Evolutionary conservation across 768 basidiomycete species (phyloP), one percentile per base, ranked within the genome.

Genomic region (Leccinum sublutescens): DNA sequence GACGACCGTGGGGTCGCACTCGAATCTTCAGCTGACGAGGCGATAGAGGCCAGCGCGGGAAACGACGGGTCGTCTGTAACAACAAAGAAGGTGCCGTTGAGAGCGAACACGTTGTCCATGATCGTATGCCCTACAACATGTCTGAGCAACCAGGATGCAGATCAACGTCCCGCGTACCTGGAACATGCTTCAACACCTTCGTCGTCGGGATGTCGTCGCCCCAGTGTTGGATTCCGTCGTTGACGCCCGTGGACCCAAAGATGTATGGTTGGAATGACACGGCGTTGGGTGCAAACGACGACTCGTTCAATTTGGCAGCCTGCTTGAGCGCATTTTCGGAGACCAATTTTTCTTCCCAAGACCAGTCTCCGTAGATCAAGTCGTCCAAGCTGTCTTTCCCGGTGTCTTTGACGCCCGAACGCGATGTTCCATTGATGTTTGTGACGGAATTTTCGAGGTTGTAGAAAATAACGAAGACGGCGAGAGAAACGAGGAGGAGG

Each of bases 71-170:
- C 78, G 68, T 93, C 86, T 4, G 87, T 83, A 36, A 95, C 86
- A 59, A 95, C 71, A 71, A 85, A 91, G 60, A 92, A 80, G 2
- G 85, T 84, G 10, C 86, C 85, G 63, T 89, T 85, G 65, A 82
- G 77, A n/a, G 89, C 73, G 66, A 88, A 83, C n/a, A 92, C 79
- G 60, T 91, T 88, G 66, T 95, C 91, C 57, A 95, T 77, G 48
- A 94, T 82, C 1, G 90, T 93, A 75, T 86, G 91, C 4, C 94
- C 94, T 95, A 64, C 36, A 45, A 33, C 36, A 50, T 11, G 25
- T 58, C 55, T 60, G 31, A 66, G 54, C 38, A 25, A 33, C 21
- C 11, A 15, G 50, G 6, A 8, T 5, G 15, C 15, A 43, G 14
- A 58, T 8, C 10, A 52, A 29, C 34, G 9, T 2, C n/a, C 4